phyloP scores from a whole-genome alignment of 2,329 filamentous ascomycete genomes.

The Elsinoe ampelina region DNA sequence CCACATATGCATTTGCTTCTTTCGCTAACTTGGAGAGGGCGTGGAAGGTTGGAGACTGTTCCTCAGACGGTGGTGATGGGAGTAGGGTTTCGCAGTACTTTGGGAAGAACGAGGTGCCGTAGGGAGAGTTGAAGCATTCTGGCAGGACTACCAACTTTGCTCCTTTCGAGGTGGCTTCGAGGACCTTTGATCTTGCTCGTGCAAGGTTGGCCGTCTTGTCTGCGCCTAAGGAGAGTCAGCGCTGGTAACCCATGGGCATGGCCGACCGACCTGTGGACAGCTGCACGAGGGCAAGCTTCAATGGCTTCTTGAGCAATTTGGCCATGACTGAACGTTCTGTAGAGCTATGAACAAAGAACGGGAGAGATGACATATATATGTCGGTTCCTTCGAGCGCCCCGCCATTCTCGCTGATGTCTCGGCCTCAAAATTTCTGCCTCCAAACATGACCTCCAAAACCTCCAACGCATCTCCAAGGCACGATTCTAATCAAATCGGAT shows the following conservation, averaged over 20 bases:
- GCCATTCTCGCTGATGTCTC: background rate
- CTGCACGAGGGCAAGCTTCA: slow-evolving; percentile 76
- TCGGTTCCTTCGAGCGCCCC: background rate
- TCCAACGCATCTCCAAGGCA: background rate
- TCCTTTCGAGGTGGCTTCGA: slow-evolving; percentile 65
- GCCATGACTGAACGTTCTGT: slow-evolving; percentile 33
- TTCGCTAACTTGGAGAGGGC: slow-evolving; percentile 70
- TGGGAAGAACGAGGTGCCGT: slow-evolving; percentile 84
- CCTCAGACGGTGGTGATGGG: slow-evolving; percentile 61
- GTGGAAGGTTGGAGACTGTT: slow-evolving; percentile 74
- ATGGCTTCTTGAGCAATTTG: slow-evolving; percentile 59
- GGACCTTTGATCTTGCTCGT: slow-evolving; percentile 71
- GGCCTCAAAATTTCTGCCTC: background rate
- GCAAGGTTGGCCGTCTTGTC: slow-evolving; percentile 80
- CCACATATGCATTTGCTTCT: slow-evolving; percentile 68
- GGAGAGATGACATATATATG: background rate
- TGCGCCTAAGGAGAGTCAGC: slow-evolving; percentile 28
- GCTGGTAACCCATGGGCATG: background rate
- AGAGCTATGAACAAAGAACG: background rate
- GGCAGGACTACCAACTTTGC: slow-evolving; percentile 85
- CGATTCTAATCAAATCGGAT: no score
- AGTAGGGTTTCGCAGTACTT: slow-evolving; percentile 83
- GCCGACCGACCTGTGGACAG: slow-evolving; percentile 53
- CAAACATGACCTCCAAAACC: background rate
- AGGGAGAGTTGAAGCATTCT: slow-evolving; percentile 98